phyloP scores from a whole-genome alignment of 148 eudicot genomes.

The Camellia granthamiana region DNA sequence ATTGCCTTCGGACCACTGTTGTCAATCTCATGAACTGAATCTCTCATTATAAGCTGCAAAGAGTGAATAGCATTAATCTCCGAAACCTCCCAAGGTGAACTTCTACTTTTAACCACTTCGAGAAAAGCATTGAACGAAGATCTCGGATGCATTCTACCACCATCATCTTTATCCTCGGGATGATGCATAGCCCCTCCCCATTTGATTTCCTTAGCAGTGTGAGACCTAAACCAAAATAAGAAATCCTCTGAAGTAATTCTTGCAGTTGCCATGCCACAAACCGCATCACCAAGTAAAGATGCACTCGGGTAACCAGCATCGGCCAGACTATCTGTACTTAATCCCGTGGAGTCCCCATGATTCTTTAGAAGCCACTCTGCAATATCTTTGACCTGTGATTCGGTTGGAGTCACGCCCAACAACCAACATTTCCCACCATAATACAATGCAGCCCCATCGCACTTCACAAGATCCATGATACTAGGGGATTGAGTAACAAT shows the following conservation, averaged over 20 bases:
- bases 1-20: conserved; percentile 10
- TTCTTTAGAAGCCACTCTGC: conserved; percentile 31
- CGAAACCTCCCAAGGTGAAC: conserved; percentile 42
- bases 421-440: conserved; percentile 36
- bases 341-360: conserved; percentile 35
- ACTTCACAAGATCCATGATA: conserved; percentile 45
- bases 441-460: conserved; percentile 45
- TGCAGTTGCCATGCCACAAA: conserved; percentile 51
- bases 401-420: conserved; percentile 38
- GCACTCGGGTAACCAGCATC: conserved; percentile 38
- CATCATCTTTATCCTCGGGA: conserved; percentile 39
- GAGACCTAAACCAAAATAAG: conserved; percentile 48
- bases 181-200: conserved; percentile 47
- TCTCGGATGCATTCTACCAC: conserved; percentile 37
- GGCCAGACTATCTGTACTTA: conserved; percentile 38
- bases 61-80: conserved; percentile 46
- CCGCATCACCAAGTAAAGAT: conserved; percentile 34
- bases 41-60: conserved; percentile 44
- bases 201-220: conserved; percentile 38
- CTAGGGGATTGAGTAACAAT: conserved; percentile 43
- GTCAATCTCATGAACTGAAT: conserved; percentile 21
- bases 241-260: conserved; percentile 29
- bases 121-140: conserved; percentile 43
- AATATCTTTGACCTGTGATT: conserved; percentile 37
- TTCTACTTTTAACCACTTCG: conserved; percentile 34